Percentiles rank a stretch among this genome's conserved stretches.
Conservation (phyloP, 495 filamentous ascomycete species). For the Cudoniella acicularis region DNA sequence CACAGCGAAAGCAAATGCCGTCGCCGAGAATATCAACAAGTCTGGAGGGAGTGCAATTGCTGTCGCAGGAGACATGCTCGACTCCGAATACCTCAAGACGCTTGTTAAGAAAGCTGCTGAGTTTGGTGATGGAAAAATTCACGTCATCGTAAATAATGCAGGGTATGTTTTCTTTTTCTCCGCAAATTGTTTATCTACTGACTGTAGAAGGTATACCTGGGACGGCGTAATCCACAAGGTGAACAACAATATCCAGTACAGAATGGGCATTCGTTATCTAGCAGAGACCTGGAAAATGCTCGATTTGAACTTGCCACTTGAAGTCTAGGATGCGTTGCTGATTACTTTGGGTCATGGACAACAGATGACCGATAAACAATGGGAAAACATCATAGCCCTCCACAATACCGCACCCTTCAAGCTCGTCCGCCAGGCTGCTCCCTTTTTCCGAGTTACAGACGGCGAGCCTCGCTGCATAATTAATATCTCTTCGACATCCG, state of each 20-base stretch:
- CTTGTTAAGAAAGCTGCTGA: conserved; percentile 71
- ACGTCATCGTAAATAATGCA: conserved; percentile 86
- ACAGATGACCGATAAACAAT: conserved; percentile 85
- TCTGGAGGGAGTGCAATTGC: conserved; percentile 61
- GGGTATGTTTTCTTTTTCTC: conserved; percentile 36
- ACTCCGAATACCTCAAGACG: conserved; percentile 58
- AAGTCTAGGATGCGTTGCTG: conserved; percentile 4
- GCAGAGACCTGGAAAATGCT: conserved; percentile 9
- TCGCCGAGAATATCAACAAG: conserved; percentile 52
- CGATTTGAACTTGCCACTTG: background rate
- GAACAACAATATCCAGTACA: conserved; percentile 3
- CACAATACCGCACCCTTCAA: conserved; percentile 83
- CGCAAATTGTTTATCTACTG: background rate
- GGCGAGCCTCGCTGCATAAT: conserved; percentile 72
- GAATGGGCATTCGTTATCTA: conserved; percentile 6
- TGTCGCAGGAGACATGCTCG: conserved; percentile 69
- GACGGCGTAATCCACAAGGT: conserved; percentile 89
- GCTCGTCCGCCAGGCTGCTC: conserved; percentile 71
- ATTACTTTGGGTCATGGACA: background rate
- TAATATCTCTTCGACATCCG: conserved; percentile 77
- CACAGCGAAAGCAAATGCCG: conserved; percentile 56
- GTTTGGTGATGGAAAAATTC: conserved; percentile 81
- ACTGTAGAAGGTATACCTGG: conserved; percentile 57
- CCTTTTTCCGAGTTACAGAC: conserved; percentile 84
- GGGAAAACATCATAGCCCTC: conserved; percentile 77